These are phyloP conservation scores for Ophiostoma sp. DNA, from an alignment of 2,329 filamentous ascomycete genomes.

Conservation along the genomic window DNA sequence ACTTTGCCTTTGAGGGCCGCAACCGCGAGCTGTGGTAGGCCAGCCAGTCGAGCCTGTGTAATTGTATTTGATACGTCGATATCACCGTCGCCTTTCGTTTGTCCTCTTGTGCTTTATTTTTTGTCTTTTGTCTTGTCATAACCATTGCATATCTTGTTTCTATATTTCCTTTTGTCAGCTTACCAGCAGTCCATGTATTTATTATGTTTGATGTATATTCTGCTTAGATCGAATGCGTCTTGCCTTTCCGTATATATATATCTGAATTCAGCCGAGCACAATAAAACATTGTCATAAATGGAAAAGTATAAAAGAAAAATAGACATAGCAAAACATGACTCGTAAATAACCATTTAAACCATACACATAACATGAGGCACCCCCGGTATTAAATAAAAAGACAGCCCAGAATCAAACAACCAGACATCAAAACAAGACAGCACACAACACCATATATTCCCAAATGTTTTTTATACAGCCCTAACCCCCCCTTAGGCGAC, in stretches of 20 bases:
- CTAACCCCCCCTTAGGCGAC: not conserved
- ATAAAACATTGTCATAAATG: not conserved
- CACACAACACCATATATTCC: not conserved
- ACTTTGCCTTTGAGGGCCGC: slow-evolving; percentile 73
- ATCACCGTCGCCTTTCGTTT: not conserved
- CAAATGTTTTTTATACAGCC: not conserved
- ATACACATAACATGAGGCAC: not conserved
- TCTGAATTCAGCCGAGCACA: not conserved
- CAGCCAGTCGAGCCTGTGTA: not conserved
- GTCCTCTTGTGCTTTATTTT: not conserved
- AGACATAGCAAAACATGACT: not conserved
- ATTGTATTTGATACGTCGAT: not conserved
- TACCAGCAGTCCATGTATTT: slow-evolving; percentile 1
- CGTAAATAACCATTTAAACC: not conserved
- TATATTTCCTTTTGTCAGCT: not conserved
- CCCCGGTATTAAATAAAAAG: not conserved
- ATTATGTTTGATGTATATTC: not conserved
- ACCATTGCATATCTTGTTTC: not conserved
- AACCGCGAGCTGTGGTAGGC: slow-evolving; percentile 51
- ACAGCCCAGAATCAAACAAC: not conserved
- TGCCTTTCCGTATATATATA: not conserved
- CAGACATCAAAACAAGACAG: not conserved
- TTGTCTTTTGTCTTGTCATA: not conserved
- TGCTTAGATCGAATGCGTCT: not conserved
- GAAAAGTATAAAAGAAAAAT: not conserved